Base-by-base conservation (phyloP, 495 filamentous ascomycete species). In the Penicillium robsamsonii region DNA sequence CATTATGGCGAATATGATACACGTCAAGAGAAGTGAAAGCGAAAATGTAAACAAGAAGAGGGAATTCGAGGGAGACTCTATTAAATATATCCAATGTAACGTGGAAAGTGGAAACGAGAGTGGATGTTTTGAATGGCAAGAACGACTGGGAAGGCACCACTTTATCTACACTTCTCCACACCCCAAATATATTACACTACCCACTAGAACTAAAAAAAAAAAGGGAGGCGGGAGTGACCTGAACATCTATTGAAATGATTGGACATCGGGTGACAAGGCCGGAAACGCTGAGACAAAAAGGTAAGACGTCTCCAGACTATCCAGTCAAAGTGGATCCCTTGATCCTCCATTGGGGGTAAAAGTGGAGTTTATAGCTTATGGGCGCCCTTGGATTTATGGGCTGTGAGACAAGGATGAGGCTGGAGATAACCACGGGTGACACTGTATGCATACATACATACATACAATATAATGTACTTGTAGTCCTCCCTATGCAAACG, bases 1-100 rank as follows among this genome's bases (percentile, higher is more conserved):
- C 73, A 75, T 74, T 18, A 38, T 67, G 62, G 37, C 6, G 43
- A 20, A 15, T 50, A 42, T 50, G 24, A 50, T 31, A 50, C 5
- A 35, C n/a, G 30, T 53, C 40, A 27, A 40, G 27, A 20, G 41
- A 27, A 35, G 35, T 42, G 22, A 22, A 22, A 1, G 18, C 15
- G 46, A 46, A 24, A 43, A 50, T 35, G 44, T 44, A 17, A 45
- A 30, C 18, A 29, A 46, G 41, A n/a, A 31, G 29, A 45, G 20
- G 31, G 25, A 25, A 43, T 37, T 10, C 8, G 44, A 31, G 13
- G 29, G 40, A 9, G 12, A 49, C 10, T 2, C 9, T 29, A 52
- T 30, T 17, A 30, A 52, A 18, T 51, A 51, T 41, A 29, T 37
- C 22, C 22, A 22, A 22, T 22, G 22, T 22, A 49, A 20, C n/a